phyloP scores from a whole-genome alignment of 306 rosid species.

The Boehmeria nivea region DNA sequence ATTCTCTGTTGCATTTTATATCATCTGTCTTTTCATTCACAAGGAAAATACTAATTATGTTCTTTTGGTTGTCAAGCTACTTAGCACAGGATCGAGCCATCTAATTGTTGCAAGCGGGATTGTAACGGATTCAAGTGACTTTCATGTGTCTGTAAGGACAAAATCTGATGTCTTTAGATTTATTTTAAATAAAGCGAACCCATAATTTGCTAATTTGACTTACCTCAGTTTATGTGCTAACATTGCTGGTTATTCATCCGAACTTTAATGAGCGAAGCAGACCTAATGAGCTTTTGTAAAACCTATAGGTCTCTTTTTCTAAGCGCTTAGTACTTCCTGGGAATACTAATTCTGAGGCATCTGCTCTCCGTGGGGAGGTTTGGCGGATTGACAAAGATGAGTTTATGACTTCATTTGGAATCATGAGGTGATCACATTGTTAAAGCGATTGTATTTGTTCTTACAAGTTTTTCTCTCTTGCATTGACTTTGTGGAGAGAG shows the following conservation, averaged over 20 bases:
- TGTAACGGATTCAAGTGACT: slow-evolving; percentile 54
- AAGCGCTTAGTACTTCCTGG: slow-evolving; percentile 72
- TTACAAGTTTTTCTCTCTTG: background rate
- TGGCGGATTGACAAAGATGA: slow-evolving; percentile 91
- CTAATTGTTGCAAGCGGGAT: slow-evolving; percentile 74
- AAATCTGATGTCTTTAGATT: too few species aligned
- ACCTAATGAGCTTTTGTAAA: slow-evolving; percentile 14
- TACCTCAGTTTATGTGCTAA: too few species aligned
- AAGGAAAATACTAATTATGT: slow-evolving; percentile 3
- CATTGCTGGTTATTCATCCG: background rate
- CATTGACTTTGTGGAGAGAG: slow-evolving; percentile 1
- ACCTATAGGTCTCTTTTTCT: slow-evolving; percentile 70
- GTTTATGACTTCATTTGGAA: slow-evolving; percentile 63
- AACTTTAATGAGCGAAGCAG: slow-evolving; percentile 7
- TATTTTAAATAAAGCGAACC: too few species aligned
- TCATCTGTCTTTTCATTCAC: background rate
- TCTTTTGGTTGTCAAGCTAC: slow-evolving; percentile 45
- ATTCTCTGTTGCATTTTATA: too few species aligned
- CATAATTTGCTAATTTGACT: too few species aligned
- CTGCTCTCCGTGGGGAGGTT: slow-evolving; percentile 59
- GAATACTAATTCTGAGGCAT: slow-evolving; percentile 41
- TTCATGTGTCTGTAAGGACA: slow-evolving; percentile 65
- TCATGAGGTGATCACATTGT: slow-evolving; percentile 61
- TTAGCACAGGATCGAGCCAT: slow-evolving; percentile 56
- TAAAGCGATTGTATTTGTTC: background rate